Evolutionary conservation across 75 land plant genomes (phyloP), one percentile per base, ranked within the genome.

Genomic region (Pinus tabuliformis): DNA sequence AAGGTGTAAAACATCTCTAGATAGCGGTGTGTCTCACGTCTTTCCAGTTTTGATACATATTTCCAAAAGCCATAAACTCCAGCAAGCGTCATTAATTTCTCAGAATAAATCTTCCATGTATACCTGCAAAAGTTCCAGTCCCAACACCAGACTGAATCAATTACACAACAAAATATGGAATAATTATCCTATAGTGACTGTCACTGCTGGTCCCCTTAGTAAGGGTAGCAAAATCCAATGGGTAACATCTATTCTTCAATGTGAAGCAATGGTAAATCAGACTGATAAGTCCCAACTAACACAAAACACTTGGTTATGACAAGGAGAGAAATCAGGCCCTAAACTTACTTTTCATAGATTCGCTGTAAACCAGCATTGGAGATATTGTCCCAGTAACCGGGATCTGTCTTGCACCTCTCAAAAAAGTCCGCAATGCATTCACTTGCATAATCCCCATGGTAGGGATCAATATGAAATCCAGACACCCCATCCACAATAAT

Each of bases 21-120:
- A 76, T 89, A 89, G 13, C 89, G 87, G 4, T 84, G 62, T 33
- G 80, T 79, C 72, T 89, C 86, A 15, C 80, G 82, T 56, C 87
- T 80, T 1, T 81, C 86, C 14, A 84, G 81, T 42, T 86, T 89
- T 33, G 91, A 89, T 12, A 87, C 89, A 68, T 77, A 84, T 66
- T 89, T 89, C 91, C 91, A 89, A 76, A 89, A 89, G 30, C 89
- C 81, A 72, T 89, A 89, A 14, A 89, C 90, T 58, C 83, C 83
- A 52, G 91, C 57, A 57, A 89, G 75, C 14, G 84, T 89, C 86
- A 89, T 72, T 78, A 89, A 68, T 74, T 80, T 81, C 73, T 87
- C 84, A 21, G 91, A 86, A 73, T 89, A 89, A 21, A 87, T 82
- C 76, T 89, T 77, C 91, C 91, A 89, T 20, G 91, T 89, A 60